Base-by-base conservation (phyloP, 2,329 filamentous ascomycete genomes). In the Fusarium tjaetaba region DNA sequence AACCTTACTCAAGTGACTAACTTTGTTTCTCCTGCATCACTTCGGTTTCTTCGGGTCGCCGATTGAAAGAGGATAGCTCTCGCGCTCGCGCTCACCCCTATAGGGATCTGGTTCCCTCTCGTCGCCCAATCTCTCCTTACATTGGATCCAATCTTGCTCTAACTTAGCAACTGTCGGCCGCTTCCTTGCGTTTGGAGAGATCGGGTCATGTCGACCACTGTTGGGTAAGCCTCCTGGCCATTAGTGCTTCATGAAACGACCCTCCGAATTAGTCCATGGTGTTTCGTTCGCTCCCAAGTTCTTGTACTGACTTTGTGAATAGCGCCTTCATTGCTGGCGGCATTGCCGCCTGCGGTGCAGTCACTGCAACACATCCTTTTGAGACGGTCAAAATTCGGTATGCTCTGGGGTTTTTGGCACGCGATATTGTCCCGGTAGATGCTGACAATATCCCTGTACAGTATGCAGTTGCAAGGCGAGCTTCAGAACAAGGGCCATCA, bases 341-440 rank as follows among this genome's bases (percentile, higher is more conserved):
- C 81, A 93, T 99, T 80, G 96, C 96, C 81, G 96, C 96, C 75
- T 98, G 96, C 85, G 96, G 96, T 80, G 96, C 96, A 74, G 96
- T 99, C 65, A 98, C 96, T 45, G 95, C 97, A 75, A 98, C 96
- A 57, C 96, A 99, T 84, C 95, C 95, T 65, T 98, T 98, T 85
- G 96, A 99, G 85, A 98, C 96, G 18, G 95, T 99, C 82, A 99
- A 99, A 89, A 98, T 98, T 81, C 93, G 95, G 93, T 95, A 87
- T 81, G 87, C 76, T 80, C 48, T 30, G 38, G 49, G 46, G 36
- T 24, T 42, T 45, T 28, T 28, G n/a, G 24, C 45, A 39, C 34
- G n/a, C 55, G 16, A 34, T 28, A 59, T 58, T 24, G 30, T 26
- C 46, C 20, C 24, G 39, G 18, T 24, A 39, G 32, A 57, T 14